phyloP scores from a whole-genome alignment of 2,329 filamentous ascomycete genomes.

The Hymenoscyphus albidus region DNA sequence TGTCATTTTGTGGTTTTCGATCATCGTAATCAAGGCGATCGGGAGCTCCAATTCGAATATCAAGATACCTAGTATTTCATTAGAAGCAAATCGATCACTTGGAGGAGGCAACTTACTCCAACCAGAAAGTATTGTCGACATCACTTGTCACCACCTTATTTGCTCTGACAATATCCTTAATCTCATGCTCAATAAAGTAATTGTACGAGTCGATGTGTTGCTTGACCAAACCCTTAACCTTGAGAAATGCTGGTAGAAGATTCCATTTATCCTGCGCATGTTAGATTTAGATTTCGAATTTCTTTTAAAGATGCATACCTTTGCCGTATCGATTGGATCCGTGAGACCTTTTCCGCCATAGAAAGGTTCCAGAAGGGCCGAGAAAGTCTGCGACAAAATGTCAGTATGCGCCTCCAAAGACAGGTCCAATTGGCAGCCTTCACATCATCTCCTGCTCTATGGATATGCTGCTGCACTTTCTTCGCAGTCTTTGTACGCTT shows the following conservation, averaged over 20 bases:
- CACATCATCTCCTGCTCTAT: slow-evolving; percentile 29
- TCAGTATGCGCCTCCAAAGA: slow-evolving; percentile 9
- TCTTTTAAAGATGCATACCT: slow-evolving; percentile 24
- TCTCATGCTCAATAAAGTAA: slow-evolving; percentile 93
- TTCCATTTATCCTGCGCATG: slow-evolving; percentile 88
- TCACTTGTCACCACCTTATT: slow-evolving; percentile 88
- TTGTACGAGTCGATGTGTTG: slow-evolving; percentile 92
- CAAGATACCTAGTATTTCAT: slow-evolving; percentile 54
- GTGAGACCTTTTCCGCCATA: slow-evolving; percentile 65
- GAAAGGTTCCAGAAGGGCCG: slow-evolving; percentile 64
- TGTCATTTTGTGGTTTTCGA: slow-evolving; percentile 63
- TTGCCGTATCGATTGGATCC: slow-evolving; percentile 65
- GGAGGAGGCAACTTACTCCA: slow-evolving; percentile 52
- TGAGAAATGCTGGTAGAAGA: slow-evolving; percentile 91
- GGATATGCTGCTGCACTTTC: slow-evolving; percentile 13
- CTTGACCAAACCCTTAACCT: slow-evolving; percentile 92
- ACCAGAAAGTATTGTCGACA: slow-evolving; percentile 86
- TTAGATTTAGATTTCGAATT: slow-evolving; percentile 13
- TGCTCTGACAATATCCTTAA: slow-evolving; percentile 93
- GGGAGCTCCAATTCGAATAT: slow-evolving; percentile 82
- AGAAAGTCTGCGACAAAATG: slow-evolving; percentile 43
- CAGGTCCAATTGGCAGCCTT: background rate
- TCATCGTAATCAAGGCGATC: slow-evolving; percentile 74
- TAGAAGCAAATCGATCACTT: background rate
- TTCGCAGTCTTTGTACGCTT: slow-evolving; percentile 26